Base-by-base conservation (phyloP, 2,329 filamentous ascomycete species). In the Trichoderma pleuroti region DNA sequence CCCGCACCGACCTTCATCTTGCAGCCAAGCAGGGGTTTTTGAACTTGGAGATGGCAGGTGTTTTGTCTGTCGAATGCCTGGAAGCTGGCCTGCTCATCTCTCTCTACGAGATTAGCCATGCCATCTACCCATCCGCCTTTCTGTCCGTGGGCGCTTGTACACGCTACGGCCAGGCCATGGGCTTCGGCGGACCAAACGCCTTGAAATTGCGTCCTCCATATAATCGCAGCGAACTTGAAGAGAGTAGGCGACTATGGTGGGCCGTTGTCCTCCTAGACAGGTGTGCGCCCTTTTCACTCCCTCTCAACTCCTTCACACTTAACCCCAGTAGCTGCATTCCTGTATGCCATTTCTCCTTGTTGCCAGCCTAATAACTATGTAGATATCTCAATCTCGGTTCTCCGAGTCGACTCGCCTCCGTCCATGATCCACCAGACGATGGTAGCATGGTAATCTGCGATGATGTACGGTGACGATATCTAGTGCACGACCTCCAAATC, bases 401-500 rank as follows among this genome's bases (percentile, higher is more conserved):
- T 42, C 39, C 39, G 10, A 42, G 39, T 42, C 39, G 18, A 42
- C 39, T 42, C 18, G 16, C 18, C 39, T 42, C 39, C 1, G 39
- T 42, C 18, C 2, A 42, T 42, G 39, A 42, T n/a, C 39, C 39
- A n/a, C 16, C 16, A n/a, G 39, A 42, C 16, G 39, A 42, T 42
- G 39, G 39, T 2, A 42, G 39, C 2, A 42, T 42, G 16, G 39
- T n/a, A 16, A 0, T 42, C 4, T 2, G n/a, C n/a, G 39, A 42
- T 42, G 39, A 42, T n/a, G 39, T 42, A 42, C 8, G 8, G 8
- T 42, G 18, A 42, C 4, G 9, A n/a, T 10, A n/a, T n/a, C 18
- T 42, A 0, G 8, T 1, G 0, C 39, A 42, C 16, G 4, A 16
- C 16, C 1, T 42, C 16, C 4, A 42, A 0, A 5, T 3, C 8